Conservation (phyloP, 306 rosid genomes). For the Dalbergia oliveri region DNA sequence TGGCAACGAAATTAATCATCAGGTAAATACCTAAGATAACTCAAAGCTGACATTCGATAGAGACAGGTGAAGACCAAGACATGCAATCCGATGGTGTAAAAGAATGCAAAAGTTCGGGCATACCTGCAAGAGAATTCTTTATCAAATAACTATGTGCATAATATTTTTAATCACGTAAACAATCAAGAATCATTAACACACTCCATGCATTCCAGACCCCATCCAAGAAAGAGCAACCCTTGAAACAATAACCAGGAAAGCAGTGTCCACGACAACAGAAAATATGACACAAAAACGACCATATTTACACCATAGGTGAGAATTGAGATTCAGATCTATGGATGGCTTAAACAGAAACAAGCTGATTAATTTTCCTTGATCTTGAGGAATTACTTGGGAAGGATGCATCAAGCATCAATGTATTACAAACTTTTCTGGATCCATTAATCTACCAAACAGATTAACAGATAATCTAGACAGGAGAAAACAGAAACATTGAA, state of each 20-base stretch:
- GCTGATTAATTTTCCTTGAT: not conserved
- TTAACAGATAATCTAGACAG: slow-evolving; percentile 21
- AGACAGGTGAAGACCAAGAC: slow-evolving; percentile 92
- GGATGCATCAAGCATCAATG: not conserved
- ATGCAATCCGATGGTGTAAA: slow-evolving; percentile 96
- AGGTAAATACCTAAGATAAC: slow-evolving; percentile 76
- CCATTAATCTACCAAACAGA: slow-evolving; percentile 25
- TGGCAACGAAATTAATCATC: not conserved
- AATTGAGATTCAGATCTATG: not conserved
- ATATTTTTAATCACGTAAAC: slow-evolving; percentile 3
- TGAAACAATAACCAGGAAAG: too few species aligned
- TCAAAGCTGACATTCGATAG: slow-evolving; percentile 95
- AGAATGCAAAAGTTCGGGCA: slow-evolving; percentile 95
- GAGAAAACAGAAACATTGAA: slow-evolving; percentile 28
- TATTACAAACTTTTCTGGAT: not conserved
- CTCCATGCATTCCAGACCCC: not conserved
- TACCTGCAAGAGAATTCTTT: slow-evolving; percentile 61
- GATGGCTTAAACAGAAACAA: too few species aligned
- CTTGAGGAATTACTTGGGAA: not conserved
- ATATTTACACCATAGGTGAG: too few species aligned
- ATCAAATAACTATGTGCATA: slow-evolving; percentile 31
- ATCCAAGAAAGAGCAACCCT: not conserved
- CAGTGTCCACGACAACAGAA: too few species aligned
- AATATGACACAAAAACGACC: too few species aligned
- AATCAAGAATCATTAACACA: slow-evolving; percentile 5